phyloP scores from a whole-genome alignment of 2,329 filamentous ascomycete genomes.

The Talaromyces sp. region DNA sequence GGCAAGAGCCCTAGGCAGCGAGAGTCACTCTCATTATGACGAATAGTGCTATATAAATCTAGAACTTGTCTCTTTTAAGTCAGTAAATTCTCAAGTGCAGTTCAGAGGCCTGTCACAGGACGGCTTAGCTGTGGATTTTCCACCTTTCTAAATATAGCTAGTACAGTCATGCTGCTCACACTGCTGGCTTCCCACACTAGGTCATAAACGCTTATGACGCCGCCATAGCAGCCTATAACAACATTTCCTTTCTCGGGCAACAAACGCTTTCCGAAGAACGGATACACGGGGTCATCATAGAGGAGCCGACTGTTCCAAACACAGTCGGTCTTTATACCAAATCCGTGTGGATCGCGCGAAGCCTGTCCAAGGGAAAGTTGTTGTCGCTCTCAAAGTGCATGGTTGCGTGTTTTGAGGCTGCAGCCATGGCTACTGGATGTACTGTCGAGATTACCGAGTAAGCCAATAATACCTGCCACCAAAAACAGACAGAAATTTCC shows the following conservation, averaged over 20 bases:
- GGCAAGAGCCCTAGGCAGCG: too few relatives aligned
- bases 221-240: not conserved
- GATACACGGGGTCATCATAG: not conserved
- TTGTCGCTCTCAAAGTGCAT: not conserved
- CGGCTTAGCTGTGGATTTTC: too few relatives aligned
- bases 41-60: too few relatives aligned
- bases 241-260: not conserved
- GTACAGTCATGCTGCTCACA: not conserved
- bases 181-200: not conserved
- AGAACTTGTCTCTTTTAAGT: too few relatives aligned
- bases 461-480: not conserved
- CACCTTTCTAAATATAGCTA: too few relatives aligned
- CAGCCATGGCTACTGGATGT: not conserved
- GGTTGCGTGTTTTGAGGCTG: not conserved
- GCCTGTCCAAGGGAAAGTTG: not conserved
- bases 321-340: not conserved
- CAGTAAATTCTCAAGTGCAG: too few relatives aligned
- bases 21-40: too few relatives aligned
- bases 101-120: too few relatives aligned
- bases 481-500: not conserved
- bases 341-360: not conserved
- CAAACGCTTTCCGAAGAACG: not conserved
- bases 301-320: not conserved
- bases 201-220: not conserved
- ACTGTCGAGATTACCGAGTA: not conserved